A percentile compares a stretch with the other conserved stretches of the same genome.
These are phyloP conservation scores for Teratosphaeria epicoccoides DNA, from an alignment of 2,329 filamentous ascomycete genomes.

Conservation along the genomic window DNA sequence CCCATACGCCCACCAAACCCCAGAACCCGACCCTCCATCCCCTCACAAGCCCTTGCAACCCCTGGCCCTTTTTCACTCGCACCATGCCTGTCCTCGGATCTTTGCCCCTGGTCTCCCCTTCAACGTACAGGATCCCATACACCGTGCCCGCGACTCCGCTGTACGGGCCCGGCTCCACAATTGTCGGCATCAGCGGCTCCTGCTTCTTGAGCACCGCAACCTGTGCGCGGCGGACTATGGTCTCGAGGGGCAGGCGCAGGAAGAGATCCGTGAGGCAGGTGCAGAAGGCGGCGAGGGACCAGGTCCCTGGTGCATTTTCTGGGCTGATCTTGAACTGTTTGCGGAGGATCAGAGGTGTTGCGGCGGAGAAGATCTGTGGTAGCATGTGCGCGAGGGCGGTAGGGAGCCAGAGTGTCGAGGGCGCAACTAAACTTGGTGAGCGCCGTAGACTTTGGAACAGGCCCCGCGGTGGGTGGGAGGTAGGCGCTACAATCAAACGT, in stretches of 20 bases:
- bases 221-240: conserved; percentile 79
- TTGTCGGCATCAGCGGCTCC: conserved; percentile 47
- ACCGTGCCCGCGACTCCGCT: conserved; percentile 83
- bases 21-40: conserved; percentile 72
- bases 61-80: conserved; percentile 51
- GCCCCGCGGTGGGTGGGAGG: conserved; percentile 61
- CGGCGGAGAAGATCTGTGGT: conserved; percentile 71
- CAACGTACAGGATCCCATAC: conserved; percentile 73
- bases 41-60: conserved; percentile 56
- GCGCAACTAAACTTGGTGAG: conserved; percentile 59
- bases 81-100: conserved; percentile 24
- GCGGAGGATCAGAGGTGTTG: conserved; percentile 74
- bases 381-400: conserved; percentile 83
- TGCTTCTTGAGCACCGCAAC: conserved; percentile 35
- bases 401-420: conserved; percentile 58
- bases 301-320: conserved; percentile 67
- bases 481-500: conserved; percentile 65
- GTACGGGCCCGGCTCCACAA: conserved; percentile 72
- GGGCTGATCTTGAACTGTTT: conserved; percentile 77
- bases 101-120: conserved; percentile 48
- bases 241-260: conserved; percentile 82
- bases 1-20: conserved; percentile 65
- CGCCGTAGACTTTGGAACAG: conserved; percentile 67
- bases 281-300: conserved; percentile 72
- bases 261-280: conserved; percentile 72